Conservation (phyloP, 768 basidiomycete species). For the Lentinus tigrinus region DNA sequence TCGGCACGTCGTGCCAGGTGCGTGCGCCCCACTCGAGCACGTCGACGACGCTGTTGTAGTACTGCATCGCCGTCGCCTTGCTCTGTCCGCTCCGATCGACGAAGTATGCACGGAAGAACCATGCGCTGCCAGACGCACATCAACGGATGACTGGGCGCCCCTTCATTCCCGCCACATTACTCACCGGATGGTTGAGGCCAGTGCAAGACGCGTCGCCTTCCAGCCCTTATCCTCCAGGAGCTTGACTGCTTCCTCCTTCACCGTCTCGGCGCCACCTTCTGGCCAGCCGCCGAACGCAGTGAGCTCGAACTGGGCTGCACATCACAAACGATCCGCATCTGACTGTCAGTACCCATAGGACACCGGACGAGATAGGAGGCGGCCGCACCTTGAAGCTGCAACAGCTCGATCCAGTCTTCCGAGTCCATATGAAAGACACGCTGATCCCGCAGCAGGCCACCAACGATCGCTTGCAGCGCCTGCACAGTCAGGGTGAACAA, state of each 20-base stretch:
- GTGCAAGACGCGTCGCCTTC: conserved; percentile 26
- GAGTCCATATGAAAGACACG: conserved; percentile 38
- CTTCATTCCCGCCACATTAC: neutral
- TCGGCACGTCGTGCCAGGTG: conserved; percentile 11
- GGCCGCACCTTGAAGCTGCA: conserved; percentile 37
- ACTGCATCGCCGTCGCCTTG: conserved; percentile 1
- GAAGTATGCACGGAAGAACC: conserved; percentile 15
- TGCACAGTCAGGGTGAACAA: conserved; percentile 14
- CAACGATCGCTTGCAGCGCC: conserved; percentile 33
- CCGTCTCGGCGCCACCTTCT: conserved; percentile 30
- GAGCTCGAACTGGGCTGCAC: conserved; percentile 34
- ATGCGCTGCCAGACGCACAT: conserved; percentile 1
- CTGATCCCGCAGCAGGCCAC: conserved; percentile 39
- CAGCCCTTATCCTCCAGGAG: conserved; percentile 24
- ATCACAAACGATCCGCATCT: neutral
- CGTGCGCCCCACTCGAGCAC: conserved; percentile 20
- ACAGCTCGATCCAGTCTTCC: conserved; percentile 33
- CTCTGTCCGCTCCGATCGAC: conserved; percentile 1
- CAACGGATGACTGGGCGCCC: neutral
- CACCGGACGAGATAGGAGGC: neutral
- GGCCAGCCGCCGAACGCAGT: conserved; percentile 32
- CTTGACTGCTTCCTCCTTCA: conserved; percentile 34
- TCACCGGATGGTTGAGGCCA: conserved; percentile 16
- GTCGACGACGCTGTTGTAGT: conserved; percentile 12
- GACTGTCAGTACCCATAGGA: neutral